Conservation (phyloP, 1,139 yeast species). For the Pneumocystis oryctolagi region DNA sequence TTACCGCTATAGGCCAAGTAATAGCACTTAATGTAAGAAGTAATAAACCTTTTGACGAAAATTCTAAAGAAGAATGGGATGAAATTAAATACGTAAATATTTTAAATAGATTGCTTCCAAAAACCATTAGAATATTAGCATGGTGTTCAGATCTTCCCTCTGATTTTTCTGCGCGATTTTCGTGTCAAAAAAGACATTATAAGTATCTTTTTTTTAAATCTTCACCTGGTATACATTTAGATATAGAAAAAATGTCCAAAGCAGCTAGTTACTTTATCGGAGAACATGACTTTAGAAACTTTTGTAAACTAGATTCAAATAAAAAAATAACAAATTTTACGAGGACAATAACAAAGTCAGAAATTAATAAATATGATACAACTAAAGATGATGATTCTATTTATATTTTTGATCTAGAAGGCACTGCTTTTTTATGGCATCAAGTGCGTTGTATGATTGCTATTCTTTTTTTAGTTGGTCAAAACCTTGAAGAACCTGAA, state of each 20-base stretch:
- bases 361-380: conserved; percentile 25
- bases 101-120: conserved; percentile 62
- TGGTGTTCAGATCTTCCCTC: conserved; percentile 70
- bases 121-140: conserved; percentile 69
- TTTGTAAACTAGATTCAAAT: conserved; percentile 85
- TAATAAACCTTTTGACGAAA: conserved; percentile 41
- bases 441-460: conserved; percentile 96
- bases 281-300: conserved; percentile 80
- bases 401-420: conserved; percentile 63
- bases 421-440: conserved; percentile 93
- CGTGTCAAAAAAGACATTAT: conserved; percentile 72
- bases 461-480: conserved; percentile 64
- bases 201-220: conserved; percentile 48
- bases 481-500: conserved; percentile 47
- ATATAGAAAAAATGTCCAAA: conserved; percentile 48
- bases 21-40: conserved; percentile 69
- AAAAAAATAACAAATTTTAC: conserved; percentile 71
- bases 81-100: conserved; percentile 69
- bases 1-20: conserved; percentile 92
- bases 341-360: conserved; percentile 42
- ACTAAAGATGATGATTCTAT: conserved; percentile 16
- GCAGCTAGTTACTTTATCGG: conserved; percentile 61
- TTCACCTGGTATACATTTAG: conserved; percentile 25
- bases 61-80: conserved; percentile 42
- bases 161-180: conserved; percentile 81